Conservation (phyloP, 2,329 filamentous ascomycete species). For the Teratosphaeriaceae sp. region DNA sequence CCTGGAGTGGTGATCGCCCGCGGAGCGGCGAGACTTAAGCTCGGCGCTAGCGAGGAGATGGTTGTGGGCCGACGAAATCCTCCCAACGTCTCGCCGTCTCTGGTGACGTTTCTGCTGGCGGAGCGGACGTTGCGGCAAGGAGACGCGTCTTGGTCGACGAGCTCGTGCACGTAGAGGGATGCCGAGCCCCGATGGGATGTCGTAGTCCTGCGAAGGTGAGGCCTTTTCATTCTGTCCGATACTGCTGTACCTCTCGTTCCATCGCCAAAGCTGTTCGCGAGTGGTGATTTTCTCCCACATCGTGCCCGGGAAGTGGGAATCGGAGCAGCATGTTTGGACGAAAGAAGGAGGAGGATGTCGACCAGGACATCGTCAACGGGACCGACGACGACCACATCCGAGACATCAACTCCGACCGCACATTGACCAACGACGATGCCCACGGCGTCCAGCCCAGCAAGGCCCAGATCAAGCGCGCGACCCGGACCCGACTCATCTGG, state of each 20-base stretch:
- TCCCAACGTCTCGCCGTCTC: background rate
- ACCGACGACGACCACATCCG: constrained; percentile 3
- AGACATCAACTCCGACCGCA: constrained; percentile 14
- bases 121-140: background rate
- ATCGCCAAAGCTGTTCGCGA: too few relatives aligned
- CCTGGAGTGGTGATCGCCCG: background rate
- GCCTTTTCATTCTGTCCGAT: background rate
- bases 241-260: too few relatives aligned
- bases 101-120: constrained; percentile 3
- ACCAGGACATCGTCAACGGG: background rate
- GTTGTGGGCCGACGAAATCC: background rate
- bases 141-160: background rate
- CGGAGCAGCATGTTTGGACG: constrained; percentile 26
- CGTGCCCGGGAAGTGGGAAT: background rate
- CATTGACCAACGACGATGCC: constrained; percentile 2
- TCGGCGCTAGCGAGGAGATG: background rate
- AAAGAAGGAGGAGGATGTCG: constrained; percentile 14
- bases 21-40: background rate
- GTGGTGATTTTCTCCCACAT: too few relatives aligned
- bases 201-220: constrained; percentile 1
- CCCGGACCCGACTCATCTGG: constrained; percentile 52
- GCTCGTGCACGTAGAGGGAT: background rate
- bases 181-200: background rate
- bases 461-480: constrained; percentile 41
- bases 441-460: constrained; percentile 22